Base-by-base conservation (phyloP, 2,329 filamentous ascomycete genomes). In the Rugonectria rugulosa region DNA sequence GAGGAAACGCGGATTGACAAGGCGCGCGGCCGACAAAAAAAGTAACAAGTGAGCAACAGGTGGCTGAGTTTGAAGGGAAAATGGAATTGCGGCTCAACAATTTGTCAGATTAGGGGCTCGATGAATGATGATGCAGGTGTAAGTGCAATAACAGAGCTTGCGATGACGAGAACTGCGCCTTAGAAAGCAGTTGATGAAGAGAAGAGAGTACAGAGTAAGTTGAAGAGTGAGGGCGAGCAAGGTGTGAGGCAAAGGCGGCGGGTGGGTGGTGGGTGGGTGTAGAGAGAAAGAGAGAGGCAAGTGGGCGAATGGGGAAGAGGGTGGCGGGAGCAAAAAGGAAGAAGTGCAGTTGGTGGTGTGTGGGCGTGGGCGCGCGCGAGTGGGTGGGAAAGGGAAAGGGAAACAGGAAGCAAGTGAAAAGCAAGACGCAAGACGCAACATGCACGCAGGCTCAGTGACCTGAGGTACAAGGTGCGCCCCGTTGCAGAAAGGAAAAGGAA, bases 1-100 rank as follows among this genome's bases (percentile, higher is more conserved):
- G 64, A 58, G 52, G 55, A 51, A 66, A 44, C 61, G 59, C 51
- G 59, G 51, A 23, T 42, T 62, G 58, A 56, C 40, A 57, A 62
- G 58, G 60, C 29, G 46, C n/a, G n/a, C 45, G 59, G 58, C 48
- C 56, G 54, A 52, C 59, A 38, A 58, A 63, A 57, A 57, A n/a
- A n/a, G n/a, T n/a, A n/a, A 59, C 58, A 53, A 32, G 63, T 60
- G 64, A 58, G 60, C 58, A 63, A 53, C 38, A 34, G 46, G 66
- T 66, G 57, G 64, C 62, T 65, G 54, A 61, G 57, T 20, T n/a
- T 24, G 19, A 21, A 20, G 4, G 15, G 20, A 23, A 53, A 40
- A 32, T 8, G 50, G 51, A 65, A 66, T 65, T 66, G 63, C 61
- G 53, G 55, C 55, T 66, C 55, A 53, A 60, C 44, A 56, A 43